phyloP scores from a whole-genome alignment of 2,329 filamentous ascomycete species.

The Mycosphaerella arachidis region DNA sequence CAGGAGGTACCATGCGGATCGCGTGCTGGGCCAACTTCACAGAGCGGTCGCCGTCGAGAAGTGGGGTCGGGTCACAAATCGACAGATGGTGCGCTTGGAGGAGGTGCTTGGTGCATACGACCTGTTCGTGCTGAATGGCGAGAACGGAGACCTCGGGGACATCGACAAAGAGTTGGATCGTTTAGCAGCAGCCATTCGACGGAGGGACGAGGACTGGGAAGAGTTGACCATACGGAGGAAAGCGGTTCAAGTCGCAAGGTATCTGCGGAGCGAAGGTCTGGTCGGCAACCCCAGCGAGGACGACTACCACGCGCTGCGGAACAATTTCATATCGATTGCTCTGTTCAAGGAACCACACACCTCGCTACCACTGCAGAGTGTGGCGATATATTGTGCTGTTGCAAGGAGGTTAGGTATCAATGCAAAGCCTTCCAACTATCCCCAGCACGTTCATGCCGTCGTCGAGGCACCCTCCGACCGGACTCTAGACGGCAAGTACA shows the following conservation, averaged over 20 bases:
- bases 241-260: constrained; percentile 64
- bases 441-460: constrained; percentile 79
- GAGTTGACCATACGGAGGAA: constrained; percentile 60
- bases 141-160: constrained; percentile 67
- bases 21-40: constrained; percentile 73
- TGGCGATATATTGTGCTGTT: constrained; percentile 78
- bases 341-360: constrained; percentile 68
- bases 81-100: constrained; percentile 60
- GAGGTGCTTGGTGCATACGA: constrained; percentile 77
- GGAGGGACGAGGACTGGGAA: constrained; percentile 50
- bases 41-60: constrained; percentile 71
- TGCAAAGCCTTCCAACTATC: constrained; percentile 74
- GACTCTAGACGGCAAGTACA: constrained; percentile 36
- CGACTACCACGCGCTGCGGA: constrained; percentile 74
- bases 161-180: constrained; percentile 58
- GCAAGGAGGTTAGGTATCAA: constrained; percentile 69
- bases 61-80: constrained; percentile 59
- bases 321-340: constrained; percentile 82
- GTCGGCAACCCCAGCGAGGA: constrained; percentile 58
- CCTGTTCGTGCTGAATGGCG: constrained; percentile 75
- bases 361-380: constrained; percentile 80
- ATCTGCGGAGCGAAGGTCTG: constrained; percentile 64
- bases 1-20: constrained; percentile 69
- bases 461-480: constrained; percentile 55
- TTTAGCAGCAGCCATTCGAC: constrained; percentile 55